Evolutionary conservation across 345 rosid genomes (phyloP).

Genomic region (Balakata baccata): DNA sequence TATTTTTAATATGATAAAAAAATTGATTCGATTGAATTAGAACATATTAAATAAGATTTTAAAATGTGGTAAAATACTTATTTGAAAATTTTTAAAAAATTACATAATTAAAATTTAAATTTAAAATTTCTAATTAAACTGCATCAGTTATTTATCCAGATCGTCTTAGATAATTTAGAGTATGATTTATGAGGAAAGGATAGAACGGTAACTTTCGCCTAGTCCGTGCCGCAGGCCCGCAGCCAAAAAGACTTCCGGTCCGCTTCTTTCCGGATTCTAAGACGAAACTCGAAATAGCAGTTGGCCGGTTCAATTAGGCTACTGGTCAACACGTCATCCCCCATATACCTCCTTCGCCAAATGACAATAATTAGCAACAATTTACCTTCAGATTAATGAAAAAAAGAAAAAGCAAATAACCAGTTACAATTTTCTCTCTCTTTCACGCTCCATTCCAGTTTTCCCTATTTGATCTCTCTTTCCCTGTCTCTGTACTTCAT

Average conservation of each 20-base stretch:
- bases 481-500: conserved; percentile 2
- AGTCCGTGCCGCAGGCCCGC: background rate
- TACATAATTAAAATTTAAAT: too few relatives aligned
- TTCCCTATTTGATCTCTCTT: conserved; percentile 9
- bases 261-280: background rate
- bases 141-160: too few relatives aligned
- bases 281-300: conserved; percentile 27
- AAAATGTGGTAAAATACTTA: too few relatives aligned
- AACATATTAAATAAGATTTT: too few relatives aligned
- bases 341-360: background rate
- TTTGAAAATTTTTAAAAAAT: too few relatives aligned
- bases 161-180: too few relatives aligned
- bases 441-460: conserved; percentile 7
- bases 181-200: background rate
- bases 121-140: too few relatives aligned
- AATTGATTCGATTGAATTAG: too few relatives aligned
- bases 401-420: background rate
- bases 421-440: background rate
- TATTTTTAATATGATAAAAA: too few relatives aligned
- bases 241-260: conserved; percentile 1
- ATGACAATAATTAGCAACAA: background rate
- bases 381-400: background rate
- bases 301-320: conserved; percentile 25
- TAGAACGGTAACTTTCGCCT: background rate
- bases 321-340: conserved; percentile 37